Evolutionary conservation across 345 rosid species (phyloP).

Genomic region (rapeseed (Brassica napus)): DNA sequence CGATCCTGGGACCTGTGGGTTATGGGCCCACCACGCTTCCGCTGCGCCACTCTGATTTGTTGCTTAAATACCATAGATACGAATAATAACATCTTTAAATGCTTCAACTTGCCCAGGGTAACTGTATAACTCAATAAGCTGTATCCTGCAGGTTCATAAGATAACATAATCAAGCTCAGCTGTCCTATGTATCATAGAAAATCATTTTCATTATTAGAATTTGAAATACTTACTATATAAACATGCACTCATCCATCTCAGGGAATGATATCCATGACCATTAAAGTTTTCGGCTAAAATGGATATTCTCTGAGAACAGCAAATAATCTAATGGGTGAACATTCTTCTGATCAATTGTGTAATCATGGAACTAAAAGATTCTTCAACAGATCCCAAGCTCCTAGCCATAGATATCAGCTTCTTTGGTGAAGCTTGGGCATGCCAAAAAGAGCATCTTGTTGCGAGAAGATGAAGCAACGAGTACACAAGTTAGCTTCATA

Average conservation of each 20-base stretch:
- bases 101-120: conserved; percentile 54
- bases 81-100: conserved; percentile 49
- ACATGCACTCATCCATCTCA: conserved; percentile 61
- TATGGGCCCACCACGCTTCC: conserved; percentile 85
- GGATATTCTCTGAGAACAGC: conserved; percentile 67
- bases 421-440: conserved; percentile 56
- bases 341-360: conserved; percentile 59
- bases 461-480: conserved; percentile 23
- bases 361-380: conserved; percentile 55
- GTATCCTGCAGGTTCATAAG: conserved; percentile 55
- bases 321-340: conserved; percentile 48
- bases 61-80: rapidly evolving
- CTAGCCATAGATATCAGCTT: conserved; percentile 52
- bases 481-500: background rate
- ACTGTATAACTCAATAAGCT: conserved; percentile 59
- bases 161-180: conserved; percentile 14
- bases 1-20: conserved; percentile 88
- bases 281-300: conserved; percentile 63
- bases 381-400: conserved; percentile 55
- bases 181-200: background rate
- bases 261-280: conserved; percentile 64
- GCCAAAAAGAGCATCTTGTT: conserved; percentile 15
- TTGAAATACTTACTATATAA: conserved; percentile 56
- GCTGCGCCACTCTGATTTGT: conserved; percentile 61
- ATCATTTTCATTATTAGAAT: background rate